Evolutionary conservation across 2,329 filamentous ascomycete species (phyloP).

Genomic region (Fusarium ramigenum): DNA sequence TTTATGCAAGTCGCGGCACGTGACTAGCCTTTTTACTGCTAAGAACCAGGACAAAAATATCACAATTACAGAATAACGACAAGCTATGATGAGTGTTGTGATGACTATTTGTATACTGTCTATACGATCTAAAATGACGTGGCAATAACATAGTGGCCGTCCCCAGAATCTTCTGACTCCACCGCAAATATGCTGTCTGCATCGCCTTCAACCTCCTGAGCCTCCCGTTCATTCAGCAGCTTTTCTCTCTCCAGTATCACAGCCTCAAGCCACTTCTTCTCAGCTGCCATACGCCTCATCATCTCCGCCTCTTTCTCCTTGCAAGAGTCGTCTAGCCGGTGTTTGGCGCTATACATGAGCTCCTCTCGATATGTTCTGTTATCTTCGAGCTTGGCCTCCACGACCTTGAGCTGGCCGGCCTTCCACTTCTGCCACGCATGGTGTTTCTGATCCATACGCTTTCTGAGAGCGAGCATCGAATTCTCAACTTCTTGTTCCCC

Average conservation of each 20-base stretch:
- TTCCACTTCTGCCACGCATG: constrained; percentile 54
- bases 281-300: constrained; percentile 50
- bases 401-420: constrained; percentile 51
- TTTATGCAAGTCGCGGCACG: constrained; percentile 31
- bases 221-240: constrained; percentile 54
- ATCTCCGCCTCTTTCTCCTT: constrained; percentile 47
- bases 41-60: not conserved
- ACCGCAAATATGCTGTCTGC: constrained; percentile 47
- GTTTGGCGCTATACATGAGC: constrained; percentile 53
- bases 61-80: not conserved
- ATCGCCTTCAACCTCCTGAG: constrained; percentile 55
- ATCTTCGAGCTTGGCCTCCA: constrained; percentile 50
- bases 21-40: constrained; percentile 10
- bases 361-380: constrained; percentile 53
- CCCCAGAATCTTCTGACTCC: constrained; percentile 24
- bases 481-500: constrained; percentile 45
- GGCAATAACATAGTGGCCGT: constrained; percentile 4
- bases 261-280: constrained; percentile 58
- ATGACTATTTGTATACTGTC: not conserved
- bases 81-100: not conserved
- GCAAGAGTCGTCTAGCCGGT: constrained; percentile 43
- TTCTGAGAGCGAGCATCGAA: constrained; percentile 49
- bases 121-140: not conserved
- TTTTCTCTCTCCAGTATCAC: constrained; percentile 56
- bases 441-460: constrained; percentile 54